A percentile compares a stretch with the other conserved stretches of the same genome.
phyloP scores from a whole-genome alignment of 495 filamentous ascomycete genomes.

The Amniculicola lignicola region DNA sequence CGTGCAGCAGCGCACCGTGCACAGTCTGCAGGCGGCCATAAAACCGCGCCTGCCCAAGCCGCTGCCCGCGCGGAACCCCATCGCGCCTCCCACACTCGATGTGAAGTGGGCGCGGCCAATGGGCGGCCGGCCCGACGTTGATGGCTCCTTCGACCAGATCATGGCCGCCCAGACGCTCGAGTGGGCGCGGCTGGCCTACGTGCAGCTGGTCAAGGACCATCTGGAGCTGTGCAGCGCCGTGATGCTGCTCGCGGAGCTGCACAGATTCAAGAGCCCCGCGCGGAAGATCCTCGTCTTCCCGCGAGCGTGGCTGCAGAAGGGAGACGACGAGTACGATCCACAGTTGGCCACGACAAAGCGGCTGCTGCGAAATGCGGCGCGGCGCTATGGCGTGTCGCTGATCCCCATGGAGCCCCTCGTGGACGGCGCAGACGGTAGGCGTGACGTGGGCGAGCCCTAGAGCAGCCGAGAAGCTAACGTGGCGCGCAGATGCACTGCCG shows the following conservation, averaged over 20 bases:
- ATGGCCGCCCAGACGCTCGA: constrained; percentile 34
- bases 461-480: constrained; percentile 18
- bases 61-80: constrained; percentile 26
- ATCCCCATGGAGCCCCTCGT: constrained; percentile 42
- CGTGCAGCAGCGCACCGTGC: constrained; percentile 67
- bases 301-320: constrained; percentile 39
- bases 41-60: constrained; percentile 45
- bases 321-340: constrained; percentile 32
- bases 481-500: constrained; percentile 24
- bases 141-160: constrained; percentile 35
- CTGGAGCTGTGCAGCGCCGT: constrained; percentile 47
- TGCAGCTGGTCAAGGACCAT: constrained; percentile 45
- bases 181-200: constrained; percentile 46
- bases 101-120: constrained; percentile 34
- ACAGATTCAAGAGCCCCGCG: constrained; percentile 45
- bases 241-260: constrained; percentile 48
- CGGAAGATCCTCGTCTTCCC: constrained; percentile 48
- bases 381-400: constrained; percentile 45
- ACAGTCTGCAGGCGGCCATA: constrained; percentile 58
- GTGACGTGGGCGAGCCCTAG: neutral
- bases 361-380: constrained; percentile 45
- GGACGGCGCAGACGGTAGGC: constrained; percentile 32
- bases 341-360: constrained; percentile 42
- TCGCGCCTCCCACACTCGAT: constrained; percentile 23
- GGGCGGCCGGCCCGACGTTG: constrained; percentile 21